Percentiles rank a stretch among this genome's conserved stretches.
These are phyloP conservation scores for Podospora australis DNA, from an alignment of 495 filamentous ascomycete species.

Conservation along the genomic window DNA sequence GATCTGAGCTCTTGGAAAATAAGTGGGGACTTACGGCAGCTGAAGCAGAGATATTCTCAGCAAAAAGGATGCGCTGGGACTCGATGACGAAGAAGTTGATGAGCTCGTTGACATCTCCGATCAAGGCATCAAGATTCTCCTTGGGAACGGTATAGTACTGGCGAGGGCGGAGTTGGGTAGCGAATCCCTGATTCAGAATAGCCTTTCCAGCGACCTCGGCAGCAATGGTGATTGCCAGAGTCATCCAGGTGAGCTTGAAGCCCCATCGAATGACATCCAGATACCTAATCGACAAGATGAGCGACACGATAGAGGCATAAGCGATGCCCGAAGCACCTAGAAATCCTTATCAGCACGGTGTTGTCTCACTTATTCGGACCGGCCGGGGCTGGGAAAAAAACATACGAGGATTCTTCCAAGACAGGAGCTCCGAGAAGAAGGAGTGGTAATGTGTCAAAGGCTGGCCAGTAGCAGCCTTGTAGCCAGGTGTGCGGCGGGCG, in stretches of 20 bases:
- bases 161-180: conserved; percentile 79
- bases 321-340: conserved; percentile 80
- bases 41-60: conserved; percentile 82
- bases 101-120: conserved; percentile 84
- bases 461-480: conserved; percentile 73
- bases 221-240: conserved; percentile 58
- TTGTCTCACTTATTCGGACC: conserved; percentile 51
- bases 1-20: conserved; percentile 3
- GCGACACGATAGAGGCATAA: conserved; percentile 61
- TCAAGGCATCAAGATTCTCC: conserved; percentile 69
- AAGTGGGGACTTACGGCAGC: conserved; percentile 56
- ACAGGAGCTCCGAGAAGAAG: conserved; percentile 82
- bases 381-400: conserved; percentile 14
- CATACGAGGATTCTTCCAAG: conserved; percentile 51
- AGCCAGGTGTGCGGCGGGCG: conserved; percentile 58
- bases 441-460: conserved; percentile 94
- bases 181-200: conserved; percentile 68
- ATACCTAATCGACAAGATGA: conserved; percentile 88
- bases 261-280: conserved; percentile 80
- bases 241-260: conserved; percentile 76
- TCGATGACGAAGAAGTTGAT: conserved; percentile 98
- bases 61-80: conserved; percentile 89
- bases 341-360: conserved; percentile 33
- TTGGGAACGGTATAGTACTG: conserved; percentile 89
- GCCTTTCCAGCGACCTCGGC: conserved; percentile 73